Evolutionary conservation across 129 eudicot species (phyloP).

Genomic region (Arctium minus): DNA sequence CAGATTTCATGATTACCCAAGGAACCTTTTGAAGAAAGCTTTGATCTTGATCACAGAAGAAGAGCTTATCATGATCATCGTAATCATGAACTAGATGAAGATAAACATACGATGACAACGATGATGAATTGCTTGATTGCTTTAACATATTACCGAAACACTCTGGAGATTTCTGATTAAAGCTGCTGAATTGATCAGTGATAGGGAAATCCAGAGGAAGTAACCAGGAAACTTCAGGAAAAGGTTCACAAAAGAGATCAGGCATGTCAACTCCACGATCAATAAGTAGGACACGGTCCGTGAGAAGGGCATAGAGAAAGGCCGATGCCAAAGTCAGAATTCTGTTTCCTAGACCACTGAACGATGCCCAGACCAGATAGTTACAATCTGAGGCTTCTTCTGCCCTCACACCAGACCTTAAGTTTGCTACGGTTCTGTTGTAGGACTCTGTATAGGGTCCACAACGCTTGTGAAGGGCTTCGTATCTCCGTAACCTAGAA

Average conservation of each 20-base stretch:
- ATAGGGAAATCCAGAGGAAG: slow-evolving; percentile 69
- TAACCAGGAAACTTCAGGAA: slow-evolving; percentile 66
- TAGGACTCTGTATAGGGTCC: slow-evolving; percentile 55
- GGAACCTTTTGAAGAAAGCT: slow-evolving; percentile 44
- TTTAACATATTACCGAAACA: slow-evolving; percentile 53
- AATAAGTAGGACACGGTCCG: slow-evolving; percentile 64
- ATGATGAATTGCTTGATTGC: slow-evolving; percentile 28
- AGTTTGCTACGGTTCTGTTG: slow-evolving; percentile 34
- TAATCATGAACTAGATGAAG: slow-evolving; percentile 74
- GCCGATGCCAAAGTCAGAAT: slow-evolving; percentile 67
- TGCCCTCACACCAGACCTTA: slow-evolving; percentile 23
- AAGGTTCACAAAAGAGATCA: slow-evolving; percentile 78
- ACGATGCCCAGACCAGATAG: slow-evolving; percentile 67
- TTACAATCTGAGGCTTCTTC: slow-evolving; percentile 44
- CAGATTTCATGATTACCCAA: slow-evolving; percentile 66
- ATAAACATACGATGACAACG: slow-evolving; percentile 40
- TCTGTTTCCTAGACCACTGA: slow-evolving; percentile 72
- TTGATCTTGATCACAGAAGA: slow-evolving; percentile 82
- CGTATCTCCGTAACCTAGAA: slow-evolving; percentile 48
- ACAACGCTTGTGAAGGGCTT: slow-evolving; percentile 55
- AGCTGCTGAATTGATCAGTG: slow-evolving; percentile 41
- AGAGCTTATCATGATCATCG: slow-evolving; percentile 62
- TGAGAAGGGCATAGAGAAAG: slow-evolving; percentile 72
- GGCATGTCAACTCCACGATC: slow-evolving; percentile 56
- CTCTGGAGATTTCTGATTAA: slow-evolving; percentile 51